phyloP scores from a whole-genome alignment of 441 rosid species.

The Cnidoscolus chayamansa region DNA sequence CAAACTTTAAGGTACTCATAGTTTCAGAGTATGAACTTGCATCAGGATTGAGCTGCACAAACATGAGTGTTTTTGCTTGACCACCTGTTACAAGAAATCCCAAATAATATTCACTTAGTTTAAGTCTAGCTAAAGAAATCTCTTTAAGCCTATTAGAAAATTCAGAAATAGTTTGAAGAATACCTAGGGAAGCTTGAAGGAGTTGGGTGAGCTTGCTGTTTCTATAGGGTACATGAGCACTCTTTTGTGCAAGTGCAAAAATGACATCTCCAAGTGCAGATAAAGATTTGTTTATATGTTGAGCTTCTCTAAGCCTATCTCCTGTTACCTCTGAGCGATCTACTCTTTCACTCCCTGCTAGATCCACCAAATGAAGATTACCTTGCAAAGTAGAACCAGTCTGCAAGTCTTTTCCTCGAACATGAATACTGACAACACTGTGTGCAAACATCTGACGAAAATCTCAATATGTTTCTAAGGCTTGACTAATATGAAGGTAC shows the following conservation, averaged over 20 bases:
- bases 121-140: no score
- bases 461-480: not conserved
- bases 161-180: not conserved
- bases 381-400: slow-evolving; percentile 66
- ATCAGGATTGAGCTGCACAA: slow-evolving; percentile 96
- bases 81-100: slow-evolving; percentile 54
- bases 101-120: not conserved
- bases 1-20: slow-evolving; percentile 84
- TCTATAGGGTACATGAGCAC: slow-evolving; percentile 81
- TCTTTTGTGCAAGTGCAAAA: slow-evolving; percentile 84
- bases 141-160: no score
- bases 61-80: slow-evolving; percentile 91
- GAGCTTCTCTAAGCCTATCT: slow-evolving; percentile 87
- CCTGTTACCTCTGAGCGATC: slow-evolving; percentile 95
- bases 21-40: slow-evolving; percentile 77
- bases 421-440: slow-evolving; percentile 88
- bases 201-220: slow-evolving; percentile 99
- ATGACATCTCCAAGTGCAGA: slow-evolving; percentile 97
- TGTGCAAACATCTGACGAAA: slow-evolving; percentile 19
- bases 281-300: slow-evolving; percentile 84
- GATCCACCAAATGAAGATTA: slow-evolving; percentile 82
- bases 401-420: slow-evolving; percentile 67
- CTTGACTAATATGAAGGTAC: not conserved
- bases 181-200: slow-evolving; percentile 91
- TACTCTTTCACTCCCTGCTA: slow-evolving; percentile 94